Percentiles rank a stretch among this genome's conserved stretches.
phyloP scores from a whole-genome alignment of 148 eudicot species.

The Diospyros lotus region DNA sequence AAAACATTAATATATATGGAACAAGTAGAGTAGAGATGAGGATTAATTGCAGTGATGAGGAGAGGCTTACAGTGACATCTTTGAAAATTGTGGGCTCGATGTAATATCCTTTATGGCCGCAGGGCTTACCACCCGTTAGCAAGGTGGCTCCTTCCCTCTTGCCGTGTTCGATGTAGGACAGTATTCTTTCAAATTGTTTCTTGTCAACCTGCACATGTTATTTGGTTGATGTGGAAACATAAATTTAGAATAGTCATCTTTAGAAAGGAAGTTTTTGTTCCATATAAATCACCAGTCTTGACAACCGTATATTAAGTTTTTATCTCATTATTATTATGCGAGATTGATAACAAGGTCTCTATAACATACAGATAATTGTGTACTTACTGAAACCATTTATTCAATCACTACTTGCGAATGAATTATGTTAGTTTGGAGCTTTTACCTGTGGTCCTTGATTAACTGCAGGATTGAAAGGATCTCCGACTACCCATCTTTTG shows the following conservation, averaged over 20 bases:
- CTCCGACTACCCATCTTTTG: slow-evolving; percentile 73
- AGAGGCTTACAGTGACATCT: slow-evolving; percentile 24
- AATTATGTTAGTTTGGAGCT: neutral
- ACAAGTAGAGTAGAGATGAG: neutral
- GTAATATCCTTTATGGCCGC: slow-evolving; percentile 30
- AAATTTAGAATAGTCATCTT: too few species aligned
- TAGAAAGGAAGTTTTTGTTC: too few species aligned
- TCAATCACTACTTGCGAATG: neutral
- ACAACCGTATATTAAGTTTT: too few species aligned
- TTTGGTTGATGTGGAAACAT: neutral
- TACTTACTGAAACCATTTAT: too few species aligned
- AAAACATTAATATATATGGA: neutral
- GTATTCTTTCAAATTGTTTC: slow-evolving; percentile 24
- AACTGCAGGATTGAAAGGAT: slow-evolving; percentile 62
- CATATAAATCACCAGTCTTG: too few species aligned
- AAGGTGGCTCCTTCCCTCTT: slow-evolving; percentile 29
- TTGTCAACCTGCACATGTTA: slow-evolving; percentile 17
- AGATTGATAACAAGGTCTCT: too few species aligned
- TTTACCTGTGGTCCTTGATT: slow-evolving; percentile 84
- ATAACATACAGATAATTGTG: too few species aligned
- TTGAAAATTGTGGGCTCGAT: slow-evolving; percentile 32
- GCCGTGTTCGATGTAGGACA: slow-evolving; percentile 33
- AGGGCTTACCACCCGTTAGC: slow-evolving; percentile 25
- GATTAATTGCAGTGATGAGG: neutral
- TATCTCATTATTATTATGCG: too few species aligned